A percentile compares a stretch with the other conserved stretches of the same genome.
These are phyloP conservation scores for Daldinia sp. DNA, from an alignment of 2,329 filamentous ascomycete species.

Conservation along the genomic window DNA sequence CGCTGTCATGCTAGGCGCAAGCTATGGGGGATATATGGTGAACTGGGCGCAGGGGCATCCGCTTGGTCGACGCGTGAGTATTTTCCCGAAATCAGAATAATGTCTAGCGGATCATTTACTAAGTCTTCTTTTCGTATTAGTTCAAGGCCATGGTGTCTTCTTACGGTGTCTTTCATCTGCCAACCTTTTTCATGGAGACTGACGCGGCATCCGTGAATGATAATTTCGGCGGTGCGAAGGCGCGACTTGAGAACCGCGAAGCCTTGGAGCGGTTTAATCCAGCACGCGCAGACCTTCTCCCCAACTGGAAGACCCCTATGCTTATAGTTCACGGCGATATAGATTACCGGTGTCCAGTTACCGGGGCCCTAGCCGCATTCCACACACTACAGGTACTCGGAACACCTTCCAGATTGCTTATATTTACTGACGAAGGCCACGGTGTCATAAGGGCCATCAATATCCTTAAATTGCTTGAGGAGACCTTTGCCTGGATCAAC, in stretches of 20 bases:
- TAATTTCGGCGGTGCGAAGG: constrained; percentile 53
- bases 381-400: constrained; percentile 31
- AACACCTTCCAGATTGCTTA: constrained; percentile 37
- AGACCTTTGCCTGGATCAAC: constrained; percentile 39
- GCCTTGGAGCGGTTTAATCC: constrained; percentile 62
- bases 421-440: constrained; percentile 38
- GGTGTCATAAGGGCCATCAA: constrained; percentile 22
- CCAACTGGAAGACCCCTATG: constrained; percentile 71
- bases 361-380: constrained; percentile 48
- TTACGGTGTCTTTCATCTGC: constrained; percentile 53
- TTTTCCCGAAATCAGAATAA: background rate
- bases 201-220: constrained; percentile 43
- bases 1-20: constrained; percentile 61
- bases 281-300: constrained; percentile 53
- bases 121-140: constrained; percentile 35
- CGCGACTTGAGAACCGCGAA: constrained; percentile 55
- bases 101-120: background rate
- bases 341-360: constrained; percentile 65
- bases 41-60: constrained; percentile 65
- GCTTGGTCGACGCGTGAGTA: constrained; percentile 55
- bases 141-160: constrained; percentile 66
- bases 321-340: constrained; percentile 76
- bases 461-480: constrained; percentile 34
- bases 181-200: constrained; percentile 43
- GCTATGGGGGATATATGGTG: constrained; percentile 68